A percentile compares a stretch with the other conserved stretches of the same genome.
Conservation (phyloP, 139 green algal species). For the Chlorella vulgaris region DNA sequence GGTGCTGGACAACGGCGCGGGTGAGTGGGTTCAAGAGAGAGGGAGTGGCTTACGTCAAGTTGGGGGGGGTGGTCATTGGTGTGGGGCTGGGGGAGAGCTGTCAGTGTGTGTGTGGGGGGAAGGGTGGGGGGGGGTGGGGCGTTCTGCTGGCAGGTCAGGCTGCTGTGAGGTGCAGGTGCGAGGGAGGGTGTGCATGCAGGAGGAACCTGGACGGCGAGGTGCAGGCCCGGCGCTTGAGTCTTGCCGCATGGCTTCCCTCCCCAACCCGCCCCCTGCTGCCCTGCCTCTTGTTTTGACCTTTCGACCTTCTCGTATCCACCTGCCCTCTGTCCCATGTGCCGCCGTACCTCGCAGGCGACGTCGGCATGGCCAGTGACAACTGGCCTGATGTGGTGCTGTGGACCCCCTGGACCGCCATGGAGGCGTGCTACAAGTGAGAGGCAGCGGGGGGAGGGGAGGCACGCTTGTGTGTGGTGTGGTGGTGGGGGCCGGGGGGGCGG, state of each 20-base stretch:
- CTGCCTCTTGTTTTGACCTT: no score
- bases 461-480: no score
- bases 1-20: conserved; percentile 82
- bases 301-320: background rate
- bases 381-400: conserved; percentile 67
- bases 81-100: background rate
- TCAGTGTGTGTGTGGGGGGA: background rate
- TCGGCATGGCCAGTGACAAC: conserved; percentile 47
- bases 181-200: no score
- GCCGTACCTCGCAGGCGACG: conserved; percentile 40
- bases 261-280: no score
- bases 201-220: no score
- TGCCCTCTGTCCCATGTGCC: background rate
- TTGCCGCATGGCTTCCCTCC: no score
- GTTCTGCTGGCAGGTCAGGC: background rate
- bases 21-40: no score
- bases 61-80: background rate
- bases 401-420: conserved; percentile 67
- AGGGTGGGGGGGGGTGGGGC: background rate
- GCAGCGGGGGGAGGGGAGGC: no score
- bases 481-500: no score
- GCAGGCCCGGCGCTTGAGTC: no score
- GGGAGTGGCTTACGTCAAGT: background rate
- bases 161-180: no score
- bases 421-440: conserved; percentile 73